These are phyloP conservation scores for Aspergillus sclerotialis DNA, from an alignment of 2,329 filamentous ascomycete genomes.

Conservation along the genomic window DNA sequence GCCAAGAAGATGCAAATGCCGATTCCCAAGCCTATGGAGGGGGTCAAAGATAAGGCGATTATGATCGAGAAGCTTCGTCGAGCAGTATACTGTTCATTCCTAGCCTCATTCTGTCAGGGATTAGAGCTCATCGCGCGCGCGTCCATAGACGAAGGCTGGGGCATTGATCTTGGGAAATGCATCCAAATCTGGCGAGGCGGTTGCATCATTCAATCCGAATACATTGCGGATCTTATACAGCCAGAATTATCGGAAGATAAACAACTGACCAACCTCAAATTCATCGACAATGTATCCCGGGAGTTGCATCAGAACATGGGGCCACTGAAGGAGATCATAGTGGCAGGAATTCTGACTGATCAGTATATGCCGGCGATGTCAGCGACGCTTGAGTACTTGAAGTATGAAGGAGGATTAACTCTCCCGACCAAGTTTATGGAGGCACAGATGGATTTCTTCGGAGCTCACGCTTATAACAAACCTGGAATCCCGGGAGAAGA, in stretches of 20 bases:
- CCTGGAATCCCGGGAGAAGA: constrained; percentile 45
- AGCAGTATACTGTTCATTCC: constrained; percentile 56
- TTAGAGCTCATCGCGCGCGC: constrained; percentile 57
- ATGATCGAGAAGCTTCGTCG: constrained; percentile 54
- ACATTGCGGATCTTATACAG: constrained; percentile 54
- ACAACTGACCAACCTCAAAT: constrained; percentile 29
- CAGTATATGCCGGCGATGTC: constrained; percentile 55
- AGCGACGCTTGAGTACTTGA: constrained; percentile 60
- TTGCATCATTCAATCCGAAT: constrained; percentile 64
- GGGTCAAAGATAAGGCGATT: constrained; percentile 25
- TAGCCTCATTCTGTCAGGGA: constrained; percentile 59
- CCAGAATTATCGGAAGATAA: constrained; percentile 19
- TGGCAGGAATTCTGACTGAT: constrained; percentile 50
- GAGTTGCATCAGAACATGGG: constrained; percentile 49
- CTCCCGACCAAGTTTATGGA: constrained; percentile 64
- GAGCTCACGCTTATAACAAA: constrained; percentile 58
- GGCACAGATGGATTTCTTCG: constrained; percentile 65
- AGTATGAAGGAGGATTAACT: constrained; percentile 53
- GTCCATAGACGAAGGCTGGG: constrained; percentile 54
- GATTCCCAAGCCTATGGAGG: constrained; percentile 27
- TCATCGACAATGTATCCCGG: constrained; percentile 41
- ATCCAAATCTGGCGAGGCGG: constrained; percentile 59
- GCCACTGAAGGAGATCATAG: constrained; percentile 50
- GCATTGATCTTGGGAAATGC: constrained; percentile 34
- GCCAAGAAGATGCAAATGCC: constrained; percentile 43